Conservation (phyloP, 1,139 yeast species). For the Maudiozyma humilis region DNA sequence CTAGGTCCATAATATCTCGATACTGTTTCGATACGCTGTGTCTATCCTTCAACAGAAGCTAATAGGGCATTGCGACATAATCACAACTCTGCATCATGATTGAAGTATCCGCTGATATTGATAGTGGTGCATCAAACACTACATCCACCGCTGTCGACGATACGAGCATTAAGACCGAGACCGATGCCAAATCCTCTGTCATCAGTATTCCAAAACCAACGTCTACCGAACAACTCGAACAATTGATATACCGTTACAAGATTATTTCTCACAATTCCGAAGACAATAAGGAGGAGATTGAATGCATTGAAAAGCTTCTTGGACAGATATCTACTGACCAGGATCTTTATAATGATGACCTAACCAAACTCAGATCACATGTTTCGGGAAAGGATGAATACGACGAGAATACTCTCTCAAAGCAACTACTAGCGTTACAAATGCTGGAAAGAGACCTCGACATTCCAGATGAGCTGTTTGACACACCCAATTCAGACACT, state of each 20-base stretch:
- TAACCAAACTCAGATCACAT: conserved; percentile 24
- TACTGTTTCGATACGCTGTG: background rate
- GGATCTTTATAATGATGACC: conserved; percentile 32
- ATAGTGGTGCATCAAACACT: background rate
- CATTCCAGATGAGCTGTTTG: conserved; percentile 48
- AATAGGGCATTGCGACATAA: no score
- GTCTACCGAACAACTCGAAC: conserved; percentile 25
- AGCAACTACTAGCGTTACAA: conserved; percentile 71
- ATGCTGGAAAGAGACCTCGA: conserved; percentile 70
- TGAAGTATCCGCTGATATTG: background rate
- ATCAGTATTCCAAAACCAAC: conserved; percentile 24
- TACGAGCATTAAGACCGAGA: background rate
- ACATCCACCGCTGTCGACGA: background rate
- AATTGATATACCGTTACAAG: conserved; percentile 28
- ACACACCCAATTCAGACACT: conserved; percentile 8
- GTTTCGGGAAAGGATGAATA: conserved; percentile 16
- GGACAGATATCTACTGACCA: conserved; percentile 32
- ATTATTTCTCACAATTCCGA: conserved; percentile 24
- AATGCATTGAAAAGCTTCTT: conserved; percentile 33
- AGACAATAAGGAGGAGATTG: conserved; percentile 24
- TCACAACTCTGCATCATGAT: no score
- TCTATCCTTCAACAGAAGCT: no score
- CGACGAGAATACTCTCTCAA: conserved; percentile 48
- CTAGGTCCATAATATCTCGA: background rate
- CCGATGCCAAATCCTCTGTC: background rate